Conservation (phyloP, 768 basidiomycete genomes). For the Boletus sp. region DNA sequence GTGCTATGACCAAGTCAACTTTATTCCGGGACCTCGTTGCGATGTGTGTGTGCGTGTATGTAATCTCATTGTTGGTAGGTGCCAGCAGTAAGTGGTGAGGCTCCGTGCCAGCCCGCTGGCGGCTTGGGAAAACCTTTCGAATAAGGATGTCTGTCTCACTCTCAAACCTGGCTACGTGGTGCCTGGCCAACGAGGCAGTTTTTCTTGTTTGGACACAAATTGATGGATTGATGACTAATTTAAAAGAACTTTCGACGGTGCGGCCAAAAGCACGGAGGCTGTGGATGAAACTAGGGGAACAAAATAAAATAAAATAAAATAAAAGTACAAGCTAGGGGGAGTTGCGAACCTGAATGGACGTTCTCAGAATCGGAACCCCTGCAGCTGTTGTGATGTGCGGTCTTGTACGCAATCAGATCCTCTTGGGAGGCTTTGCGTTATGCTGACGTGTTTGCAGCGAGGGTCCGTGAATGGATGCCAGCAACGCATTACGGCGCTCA, state of each 20-base stretch:
- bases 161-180: constrained; percentile 8
- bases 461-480: constrained; percentile 27
- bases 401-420: constrained; percentile 29
- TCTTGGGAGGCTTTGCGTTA: constrained; percentile 16
- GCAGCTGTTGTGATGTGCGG: constrained; percentile 14
- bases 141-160: constrained; percentile 10
- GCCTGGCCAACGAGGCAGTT: constrained; percentile 15
- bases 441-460: constrained; percentile 29
- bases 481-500: constrained; percentile 28
- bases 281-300: constrained; percentile 14
- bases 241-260: constrained; percentile 8
- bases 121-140: constrained; percentile 15
- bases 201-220: constrained; percentile 6
- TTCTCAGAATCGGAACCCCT: constrained; percentile 27
- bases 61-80: constrained; percentile 21
- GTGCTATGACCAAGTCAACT: constrained; percentile 19
- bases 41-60: constrained; percentile 19
- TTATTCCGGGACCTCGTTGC: constrained; percentile 20
- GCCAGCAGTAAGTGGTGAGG: constrained; percentile 26
- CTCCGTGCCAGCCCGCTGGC: constrained; percentile 7
- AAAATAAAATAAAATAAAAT: constrained; percentile 1
- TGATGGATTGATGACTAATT: constrained; percentile 15
- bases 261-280: constrained; percentile 11
- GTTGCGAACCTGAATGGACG: constrained; percentile 24
- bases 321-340: constrained; percentile 8